Evolutionary conservation across 2,329 filamentous ascomycete species (phyloP).

Genomic region (Geosmithia putterillii): DNA sequence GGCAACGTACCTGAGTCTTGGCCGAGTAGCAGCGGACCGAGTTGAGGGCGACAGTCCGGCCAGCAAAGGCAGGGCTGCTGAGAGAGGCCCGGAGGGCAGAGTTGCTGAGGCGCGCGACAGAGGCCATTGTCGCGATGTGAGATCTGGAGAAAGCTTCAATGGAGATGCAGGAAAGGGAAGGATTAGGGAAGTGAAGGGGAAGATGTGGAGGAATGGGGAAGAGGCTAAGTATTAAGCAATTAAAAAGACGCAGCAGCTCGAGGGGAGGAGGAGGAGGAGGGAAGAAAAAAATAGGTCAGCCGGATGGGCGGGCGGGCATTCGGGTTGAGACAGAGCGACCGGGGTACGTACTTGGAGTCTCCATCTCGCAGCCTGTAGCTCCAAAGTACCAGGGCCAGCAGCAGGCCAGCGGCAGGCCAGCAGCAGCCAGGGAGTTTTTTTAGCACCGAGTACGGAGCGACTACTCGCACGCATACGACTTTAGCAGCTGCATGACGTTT

Average conservation of each 20-base stretch:
- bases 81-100: slow-evolving; percentile 71
- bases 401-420: too few relatives aligned
- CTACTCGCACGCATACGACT: too few relatives aligned
- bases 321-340: neutral
- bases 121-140: slow-evolving; percentile 53
- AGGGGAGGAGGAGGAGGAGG: slow-evolving; percentile 3
- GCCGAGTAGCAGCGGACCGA: slow-evolving; percentile 84
- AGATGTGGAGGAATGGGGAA: slow-evolving; percentile 3
- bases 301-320: neutral
- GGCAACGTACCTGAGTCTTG: slow-evolving; percentile 85
- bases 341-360: neutral
- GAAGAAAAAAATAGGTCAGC: slow-evolving; percentile 5
- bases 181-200: neutral
- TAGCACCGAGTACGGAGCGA: neutral
- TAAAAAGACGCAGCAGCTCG: slow-evolving; percentile 8
- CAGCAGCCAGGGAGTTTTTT: neutral
- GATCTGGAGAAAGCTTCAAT: slow-evolving; percentile 11
- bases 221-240: neutral
- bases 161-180: slow-evolving; percentile 20
- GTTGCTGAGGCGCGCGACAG: slow-evolving; percentile 69
- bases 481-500: neutral
- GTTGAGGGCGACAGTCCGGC: slow-evolving; percentile 64
- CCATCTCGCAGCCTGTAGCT: too few relatives aligned
- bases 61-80: slow-evolving; percentile 52
- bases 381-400: too few relatives aligned